phyloP scores from a whole-genome alignment of 805 yeast species.

The Candida chilensis region DNA sequence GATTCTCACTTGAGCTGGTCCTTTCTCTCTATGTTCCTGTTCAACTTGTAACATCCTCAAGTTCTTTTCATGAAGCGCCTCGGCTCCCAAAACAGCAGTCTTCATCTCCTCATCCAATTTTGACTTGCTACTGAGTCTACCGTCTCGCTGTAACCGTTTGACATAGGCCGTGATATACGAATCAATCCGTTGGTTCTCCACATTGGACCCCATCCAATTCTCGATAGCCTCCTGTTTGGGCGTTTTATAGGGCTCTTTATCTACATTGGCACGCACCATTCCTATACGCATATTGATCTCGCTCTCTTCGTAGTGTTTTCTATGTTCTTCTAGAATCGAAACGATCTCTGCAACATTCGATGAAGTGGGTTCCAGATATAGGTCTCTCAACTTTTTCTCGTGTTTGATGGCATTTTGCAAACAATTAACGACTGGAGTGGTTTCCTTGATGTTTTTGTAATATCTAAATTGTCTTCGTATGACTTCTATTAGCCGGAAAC shows the following conservation, averaged over 20 bases:
- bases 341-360: too few species aligned
- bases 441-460: neutral
- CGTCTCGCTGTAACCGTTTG: neutral
- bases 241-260: neutral
- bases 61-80: neutral
- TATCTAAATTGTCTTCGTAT: neutral
- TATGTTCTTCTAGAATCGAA: neutral
- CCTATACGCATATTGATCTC: too few species aligned
- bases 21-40: neutral
- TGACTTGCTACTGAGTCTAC: neutral
- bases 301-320: neutral
- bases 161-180: conserved; percentile 3
- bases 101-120: neutral
- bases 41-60: neutral
- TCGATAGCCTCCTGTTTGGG: neutral
- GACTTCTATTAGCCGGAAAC: neutral
- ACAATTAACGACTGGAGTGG: neutral
- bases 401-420: neutral
- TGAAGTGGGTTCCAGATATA: too few species aligned
- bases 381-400: neutral
- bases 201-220: neutral
- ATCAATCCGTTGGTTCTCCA: neutral
- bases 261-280: neutral
- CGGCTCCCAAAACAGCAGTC: neutral
- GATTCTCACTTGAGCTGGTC: neutral